Evolutionary conservation across 1,284 basidiomycete genomes (phyloP), one percentile per base, ranked within the genome.

Genomic region (Apiotrichum brassicae): DNA sequence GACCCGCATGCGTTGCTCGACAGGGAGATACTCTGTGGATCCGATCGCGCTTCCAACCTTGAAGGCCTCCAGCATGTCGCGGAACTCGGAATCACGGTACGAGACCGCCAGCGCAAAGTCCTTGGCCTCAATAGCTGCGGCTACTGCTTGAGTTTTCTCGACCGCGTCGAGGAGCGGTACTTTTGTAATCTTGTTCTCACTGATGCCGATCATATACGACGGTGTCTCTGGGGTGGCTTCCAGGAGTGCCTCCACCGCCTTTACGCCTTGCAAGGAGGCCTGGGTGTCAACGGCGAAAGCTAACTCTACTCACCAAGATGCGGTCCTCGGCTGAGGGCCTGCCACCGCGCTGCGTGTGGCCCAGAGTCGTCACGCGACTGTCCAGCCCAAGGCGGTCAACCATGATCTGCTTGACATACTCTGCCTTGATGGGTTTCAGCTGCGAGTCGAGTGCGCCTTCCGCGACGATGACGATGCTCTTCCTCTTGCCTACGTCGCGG

Each of bases 381-480:
- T 99, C 94, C 37, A 98, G 81, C 0, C 88, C 87, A 25, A 98
- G 81, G 13, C 87, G 81, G 32, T 95, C 82, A 1, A 85, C 79
- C 7, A 98, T 81, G 24, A 97, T 82, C 28, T 89, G 79, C 74
- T 92, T 97, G 73, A 99, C 84, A 64, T 91, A 82, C 35, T 91
- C 87, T 6, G 91, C 82, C 46, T 80, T 85, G 72, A 99, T 97
- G 20, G 89, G 90, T 41, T 95, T 84, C 43, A 97, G 80, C 58
- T 89, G 78, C 47, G 78, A 76, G 71, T 97, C 94, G 49, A 87
- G 82, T 12, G 94, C 94, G 23, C 94, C 95, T 60, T 98, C 94
- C 3, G 95, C 94, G 33, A 98, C 85, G 58, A 99, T 95, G 54
- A 99, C 91, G 60, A 99, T 95, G 1, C 91, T 95, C 77, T 95